A percentile compares a stretch with the other conserved stretches of the same genome.
These are phyloP conservation scores for Rhynchosporium agropyri DNA, from an alignment of 2,329 filamentous ascomycete genomes.

Conservation along the genomic window DNA sequence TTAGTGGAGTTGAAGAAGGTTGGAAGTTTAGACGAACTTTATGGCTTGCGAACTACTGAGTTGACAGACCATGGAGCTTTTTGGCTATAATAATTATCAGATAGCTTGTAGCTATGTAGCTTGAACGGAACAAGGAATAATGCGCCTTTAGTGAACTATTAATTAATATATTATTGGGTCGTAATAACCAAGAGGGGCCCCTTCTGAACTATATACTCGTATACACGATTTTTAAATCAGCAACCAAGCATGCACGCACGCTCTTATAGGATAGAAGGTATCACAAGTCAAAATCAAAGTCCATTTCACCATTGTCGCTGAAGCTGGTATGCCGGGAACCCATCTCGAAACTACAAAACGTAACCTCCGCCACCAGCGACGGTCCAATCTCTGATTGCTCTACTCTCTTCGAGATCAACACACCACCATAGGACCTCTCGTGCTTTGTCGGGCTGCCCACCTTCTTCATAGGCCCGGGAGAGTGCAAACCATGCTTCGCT, in stretches of 20 bases:
- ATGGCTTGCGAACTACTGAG: too few relatives aligned
- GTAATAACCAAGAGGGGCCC: neutral
- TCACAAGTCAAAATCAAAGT: slow-evolving; percentile 5
- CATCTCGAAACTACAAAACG: slow-evolving; percentile 33
- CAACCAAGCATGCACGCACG: neutral
- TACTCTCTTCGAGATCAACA: slow-evolving; percentile 87
- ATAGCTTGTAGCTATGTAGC: too few relatives aligned
- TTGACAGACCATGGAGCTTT: too few relatives aligned
- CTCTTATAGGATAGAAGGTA: slow-evolving; percentile 8
- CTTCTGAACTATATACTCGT: slow-evolving; percentile 3
- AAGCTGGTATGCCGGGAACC: slow-evolving; percentile 2
- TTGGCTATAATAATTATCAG: too few relatives aligned
- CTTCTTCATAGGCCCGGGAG: slow-evolving; percentile 84
- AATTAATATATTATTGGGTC: neutral
- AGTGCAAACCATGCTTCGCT: slow-evolving; percentile 92
- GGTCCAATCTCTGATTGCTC: slow-evolving; percentile 79
- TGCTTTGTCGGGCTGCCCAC: slow-evolving; percentile 81
- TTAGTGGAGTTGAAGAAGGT: too few relatives aligned
- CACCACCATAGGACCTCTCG: slow-evolving; percentile 98
- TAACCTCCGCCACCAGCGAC: slow-evolving; percentile 62
- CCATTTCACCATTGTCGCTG: slow-evolving; percentile 6
- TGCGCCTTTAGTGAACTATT: neutral
- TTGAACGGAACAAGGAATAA: neutral
- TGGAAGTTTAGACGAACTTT: too few relatives aligned
- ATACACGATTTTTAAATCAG: neutral